Conservation (phyloP, 2,329 filamentous ascomycete genomes). For the Fusarium brevicatenulatum region DNA sequence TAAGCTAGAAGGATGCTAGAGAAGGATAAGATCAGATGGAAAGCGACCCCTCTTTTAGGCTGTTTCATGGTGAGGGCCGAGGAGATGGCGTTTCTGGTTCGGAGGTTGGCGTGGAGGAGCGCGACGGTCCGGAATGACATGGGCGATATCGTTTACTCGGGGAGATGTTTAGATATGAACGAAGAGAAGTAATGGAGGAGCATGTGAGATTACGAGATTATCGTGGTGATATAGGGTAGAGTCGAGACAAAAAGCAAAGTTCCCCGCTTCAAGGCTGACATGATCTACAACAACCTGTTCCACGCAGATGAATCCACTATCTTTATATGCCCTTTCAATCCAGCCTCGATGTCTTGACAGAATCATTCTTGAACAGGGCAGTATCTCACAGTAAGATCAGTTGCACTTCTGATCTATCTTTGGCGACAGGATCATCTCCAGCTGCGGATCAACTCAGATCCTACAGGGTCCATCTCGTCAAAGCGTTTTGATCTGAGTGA, state of each 20-base stretch:
- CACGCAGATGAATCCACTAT: not conserved
- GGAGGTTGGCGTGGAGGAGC: not conserved
- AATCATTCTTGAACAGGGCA: not conserved
- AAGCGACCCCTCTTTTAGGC: not conserved
- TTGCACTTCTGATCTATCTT: not conserved
- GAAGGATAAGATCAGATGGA: not conserved
- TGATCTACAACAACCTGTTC: slow-evolving; percentile 3
- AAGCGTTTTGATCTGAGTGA: not conserved
- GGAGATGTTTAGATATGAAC: rapidly evolving
- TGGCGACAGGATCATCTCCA: slow-evolving; percentile 1
- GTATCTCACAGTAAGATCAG: not conserved
- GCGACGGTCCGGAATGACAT: not conserved
- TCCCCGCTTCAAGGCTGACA: slow-evolving; percentile 1
- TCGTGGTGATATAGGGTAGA: not conserved
- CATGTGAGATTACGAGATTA: not conserved
- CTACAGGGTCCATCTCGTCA: not conserved
- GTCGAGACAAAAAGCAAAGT: slow-evolving; percentile 2
- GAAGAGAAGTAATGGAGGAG: not conserved
- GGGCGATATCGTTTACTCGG: not conserved
- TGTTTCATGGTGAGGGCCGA: not conserved
- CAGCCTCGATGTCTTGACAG: not conserved
- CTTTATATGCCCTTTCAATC: not conserved
- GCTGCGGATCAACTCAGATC: slow-evolving; percentile 4
- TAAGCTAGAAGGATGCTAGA: not conserved
- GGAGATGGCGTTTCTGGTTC: not conserved